These are phyloP conservation scores for Saccharomycopsis phalli DNA, from an alignment of 1,139 yeast genomes.

Conservation along the genomic window DNA sequence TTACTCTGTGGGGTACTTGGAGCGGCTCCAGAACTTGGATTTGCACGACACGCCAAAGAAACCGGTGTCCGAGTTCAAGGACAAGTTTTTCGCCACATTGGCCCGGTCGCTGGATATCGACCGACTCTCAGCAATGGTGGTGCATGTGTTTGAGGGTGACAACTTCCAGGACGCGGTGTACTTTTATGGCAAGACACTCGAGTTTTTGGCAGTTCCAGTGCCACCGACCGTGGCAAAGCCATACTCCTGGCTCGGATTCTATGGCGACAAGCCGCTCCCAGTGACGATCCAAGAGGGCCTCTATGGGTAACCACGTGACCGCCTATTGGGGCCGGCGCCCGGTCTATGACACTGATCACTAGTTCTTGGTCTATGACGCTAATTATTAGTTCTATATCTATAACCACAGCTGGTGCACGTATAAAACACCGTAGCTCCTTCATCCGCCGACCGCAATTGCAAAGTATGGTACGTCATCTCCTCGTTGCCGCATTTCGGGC, in stretches of 20 bases:
- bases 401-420: slow-evolving; percentile 92
- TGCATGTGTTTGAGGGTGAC: slow-evolving; percentile 83
- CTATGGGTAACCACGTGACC: too few species aligned
- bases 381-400: slow-evolving; percentile 88
- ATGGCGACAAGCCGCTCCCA: slow-evolving; percentile 65
- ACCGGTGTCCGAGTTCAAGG: slow-evolving; percentile 1
- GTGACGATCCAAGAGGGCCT: slow-evolving; percentile 69
- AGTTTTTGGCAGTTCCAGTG: slow-evolving; percentile 27
- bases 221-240: slow-evolving; percentile 36
- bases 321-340: too few species aligned
- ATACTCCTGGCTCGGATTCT: slow-evolving; percentile 75
- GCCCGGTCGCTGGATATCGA: background rate
- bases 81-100: background rate
- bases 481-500: slow-evolving; percentile 96
- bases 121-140: slow-evolving; percentile 23
- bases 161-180: slow-evolving; percentile 64
- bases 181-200: slow-evolving; percentile 37
- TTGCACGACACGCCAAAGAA: background rate
- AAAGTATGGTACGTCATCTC: slow-evolving; percentile 97
- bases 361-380: slow-evolving; percentile 13
- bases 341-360: too few species aligned
- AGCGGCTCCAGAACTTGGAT: slow-evolving; percentile 18
- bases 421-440: slow-evolving; percentile 94
- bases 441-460: slow-evolving; percentile 96
- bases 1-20: slow-evolving; percentile 5